Conservation (phyloP, 306 rosid genomes). For the Dalbergia cultrata region DNA sequence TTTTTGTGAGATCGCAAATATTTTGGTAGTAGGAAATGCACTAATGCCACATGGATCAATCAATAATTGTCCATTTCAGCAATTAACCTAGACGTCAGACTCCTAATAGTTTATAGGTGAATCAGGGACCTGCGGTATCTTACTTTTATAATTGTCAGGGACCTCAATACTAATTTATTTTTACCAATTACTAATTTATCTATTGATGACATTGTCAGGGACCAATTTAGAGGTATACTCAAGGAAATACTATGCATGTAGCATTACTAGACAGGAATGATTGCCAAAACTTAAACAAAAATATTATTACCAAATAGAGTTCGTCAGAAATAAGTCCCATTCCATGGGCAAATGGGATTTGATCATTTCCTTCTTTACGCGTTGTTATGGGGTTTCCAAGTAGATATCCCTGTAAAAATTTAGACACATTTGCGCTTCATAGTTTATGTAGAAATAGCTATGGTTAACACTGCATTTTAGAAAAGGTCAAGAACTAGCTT, state of each 20-base stretch:
- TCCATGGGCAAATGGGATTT: conserved; percentile 61
- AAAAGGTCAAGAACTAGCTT: background rate
- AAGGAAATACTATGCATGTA: background rate
- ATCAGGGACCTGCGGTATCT: too few relatives aligned
- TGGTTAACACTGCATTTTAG: background rate
- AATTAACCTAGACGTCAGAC: too few relatives aligned
- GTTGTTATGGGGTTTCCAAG: conserved; percentile 58
- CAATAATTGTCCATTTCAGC: too few relatives aligned
- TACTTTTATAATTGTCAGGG: too few relatives aligned
- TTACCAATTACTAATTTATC: too few relatives aligned
- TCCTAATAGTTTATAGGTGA: too few relatives aligned
- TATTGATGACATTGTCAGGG: too few relatives aligned
- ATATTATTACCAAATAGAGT: conserved; percentile 54
- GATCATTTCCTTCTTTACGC: background rate
- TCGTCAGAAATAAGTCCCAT: conserved; percentile 76
- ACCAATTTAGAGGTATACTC: too few relatives aligned
- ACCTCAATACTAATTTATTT: too few relatives aligned
- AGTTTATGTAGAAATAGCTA: conserved; percentile 4
- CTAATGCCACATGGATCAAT: too few relatives aligned
- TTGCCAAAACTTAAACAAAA: background rate
- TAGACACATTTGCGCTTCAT: background rate
- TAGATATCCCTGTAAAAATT: conserved; percentile 66
- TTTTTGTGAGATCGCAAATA: too few relatives aligned
- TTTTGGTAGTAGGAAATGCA: too few relatives aligned
- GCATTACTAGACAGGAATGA: background rate